Evolutionary conservation across 495 filamentous ascomycete species (phyloP).

Genomic region (Penicillium turbatum): DNA sequence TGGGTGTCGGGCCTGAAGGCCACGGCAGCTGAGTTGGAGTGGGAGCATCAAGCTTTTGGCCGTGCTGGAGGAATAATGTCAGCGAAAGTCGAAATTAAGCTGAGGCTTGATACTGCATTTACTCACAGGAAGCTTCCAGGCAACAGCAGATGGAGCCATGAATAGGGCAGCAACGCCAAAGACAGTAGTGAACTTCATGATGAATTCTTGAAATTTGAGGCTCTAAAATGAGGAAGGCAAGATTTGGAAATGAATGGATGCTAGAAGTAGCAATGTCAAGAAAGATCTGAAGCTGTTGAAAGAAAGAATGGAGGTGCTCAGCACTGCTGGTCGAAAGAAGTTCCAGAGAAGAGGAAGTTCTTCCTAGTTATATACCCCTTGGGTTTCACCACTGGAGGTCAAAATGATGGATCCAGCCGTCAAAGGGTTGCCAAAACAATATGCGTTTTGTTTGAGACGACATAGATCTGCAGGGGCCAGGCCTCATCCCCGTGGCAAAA

Average conservation of each 20-base stretch:
- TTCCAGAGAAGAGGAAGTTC: not conserved
- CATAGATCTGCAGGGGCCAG: not conserved
- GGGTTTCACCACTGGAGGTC: not conserved
- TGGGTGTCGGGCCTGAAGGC: conserved; percentile 11
- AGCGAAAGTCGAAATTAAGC: not conserved
- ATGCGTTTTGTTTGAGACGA: not conserved
- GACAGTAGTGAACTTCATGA: conserved; percentile 33
- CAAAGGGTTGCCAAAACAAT: not conserved
- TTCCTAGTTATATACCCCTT: conserved; percentile 16
- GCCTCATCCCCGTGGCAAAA: not conserved
- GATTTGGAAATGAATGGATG: conserved; percentile 18
- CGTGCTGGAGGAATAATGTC: not conserved
- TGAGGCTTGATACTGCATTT: not conserved
- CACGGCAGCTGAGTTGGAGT: conserved; percentile 11
- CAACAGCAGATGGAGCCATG: conserved; percentile 23
- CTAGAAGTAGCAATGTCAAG: conserved; percentile 16
- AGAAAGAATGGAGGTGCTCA: conserved; percentile 28
- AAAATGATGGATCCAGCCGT: not conserved
- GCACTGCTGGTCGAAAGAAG: conserved; percentile 21
- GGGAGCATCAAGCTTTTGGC: conserved; percentile 5
- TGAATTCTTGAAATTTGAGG: conserved; percentile 14
- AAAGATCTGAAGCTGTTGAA: conserved; percentile 16
- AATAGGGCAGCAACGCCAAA: conserved; percentile 27
- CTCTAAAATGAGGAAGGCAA: not conserved
- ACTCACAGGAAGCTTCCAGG: conserved; percentile 15